Conservation (phyloP, 2,329 filamentous ascomycete species). For the Cordyceps javanica region DNA sequence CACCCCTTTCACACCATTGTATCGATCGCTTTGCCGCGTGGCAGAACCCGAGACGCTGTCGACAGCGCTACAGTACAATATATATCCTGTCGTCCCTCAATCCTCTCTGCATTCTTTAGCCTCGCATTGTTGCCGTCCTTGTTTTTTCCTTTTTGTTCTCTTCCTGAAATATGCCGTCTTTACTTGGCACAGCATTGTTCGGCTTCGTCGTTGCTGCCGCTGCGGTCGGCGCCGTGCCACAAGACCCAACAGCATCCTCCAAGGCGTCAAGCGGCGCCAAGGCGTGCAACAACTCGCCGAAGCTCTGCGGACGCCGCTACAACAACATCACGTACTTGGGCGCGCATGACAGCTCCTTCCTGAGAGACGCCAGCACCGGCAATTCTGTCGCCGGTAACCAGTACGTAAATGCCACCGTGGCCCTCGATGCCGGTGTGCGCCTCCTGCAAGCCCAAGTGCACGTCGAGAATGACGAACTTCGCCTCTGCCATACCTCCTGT, state of each 20-base stretch:
- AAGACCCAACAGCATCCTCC: conserved; percentile 1
- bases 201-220: conserved; percentile 1
- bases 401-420: conserved; percentile 64
- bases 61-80: neutral
- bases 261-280: too few species aligned
- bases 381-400: conserved; percentile 66
- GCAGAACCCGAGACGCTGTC: neutral
- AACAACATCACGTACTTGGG: conserved; percentile 73
- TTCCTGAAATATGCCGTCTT: neutral
- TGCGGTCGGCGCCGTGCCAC: conserved; percentile 4
- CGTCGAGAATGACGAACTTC: conserved; percentile 49
- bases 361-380: conserved; percentile 55
- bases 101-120: neutral
- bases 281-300: conserved; percentile 76
- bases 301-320: conserved; percentile 65
- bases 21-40: neutral
- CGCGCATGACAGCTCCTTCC: conserved; percentile 67
- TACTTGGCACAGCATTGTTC: neutral
- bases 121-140: too few species aligned
- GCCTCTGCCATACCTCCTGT: conserved; percentile 67
- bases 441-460: conserved; percentile 69
- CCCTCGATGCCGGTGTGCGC: conserved; percentile 65
- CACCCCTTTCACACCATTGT: neutral
- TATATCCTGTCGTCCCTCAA: too few species aligned
- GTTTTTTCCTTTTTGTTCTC: too few species aligned